Percentiles rank a stretch among this genome's conserved stretches.
phyloP scores from a whole-genome alignment of 2,329 filamentous ascomycete genomes.

The Scedosporium apiospermum region DNA sequence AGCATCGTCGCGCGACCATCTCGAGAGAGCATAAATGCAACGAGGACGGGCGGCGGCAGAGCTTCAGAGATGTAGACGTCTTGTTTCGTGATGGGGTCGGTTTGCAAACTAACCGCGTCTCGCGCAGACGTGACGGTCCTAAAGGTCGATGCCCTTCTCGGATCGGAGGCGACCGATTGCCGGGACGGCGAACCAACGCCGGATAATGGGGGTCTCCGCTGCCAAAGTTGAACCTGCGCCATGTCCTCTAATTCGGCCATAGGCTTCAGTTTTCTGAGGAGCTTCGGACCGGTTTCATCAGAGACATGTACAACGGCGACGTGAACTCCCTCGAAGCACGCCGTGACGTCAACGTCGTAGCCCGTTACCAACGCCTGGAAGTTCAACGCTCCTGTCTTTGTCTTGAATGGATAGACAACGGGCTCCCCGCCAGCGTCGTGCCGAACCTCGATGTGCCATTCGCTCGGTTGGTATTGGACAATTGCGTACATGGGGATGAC shows the following conservation, averaged over 20 bases:
- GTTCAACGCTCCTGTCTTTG: not conserved
- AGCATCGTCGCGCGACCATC: not conserved
- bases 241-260: not conserved
- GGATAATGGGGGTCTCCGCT: not conserved
- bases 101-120: not conserved
- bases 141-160: not conserved
- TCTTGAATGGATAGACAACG: not conserved
- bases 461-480: not conserved
- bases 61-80: not conserved
- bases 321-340: not conserved
- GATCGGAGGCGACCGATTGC: not conserved
- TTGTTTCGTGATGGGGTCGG: not conserved
- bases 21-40: not conserved
- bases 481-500: slow-evolving; percentile 3
- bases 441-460: slow-evolving; percentile 3
- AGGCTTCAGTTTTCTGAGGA: not conserved
- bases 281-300: not conserved
- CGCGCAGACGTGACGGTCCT: not conserved
- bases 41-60: not conserved
- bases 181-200: not conserved
- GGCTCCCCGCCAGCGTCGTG: slow-evolving; percentile 2
- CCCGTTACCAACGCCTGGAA: not conserved
- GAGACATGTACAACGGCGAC: not conserved
- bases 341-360: not conserved
- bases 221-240: not conserved